Base-by-base conservation (phyloP, 352 stramenopile genomes). In the Bremia lactucae region DNA sequence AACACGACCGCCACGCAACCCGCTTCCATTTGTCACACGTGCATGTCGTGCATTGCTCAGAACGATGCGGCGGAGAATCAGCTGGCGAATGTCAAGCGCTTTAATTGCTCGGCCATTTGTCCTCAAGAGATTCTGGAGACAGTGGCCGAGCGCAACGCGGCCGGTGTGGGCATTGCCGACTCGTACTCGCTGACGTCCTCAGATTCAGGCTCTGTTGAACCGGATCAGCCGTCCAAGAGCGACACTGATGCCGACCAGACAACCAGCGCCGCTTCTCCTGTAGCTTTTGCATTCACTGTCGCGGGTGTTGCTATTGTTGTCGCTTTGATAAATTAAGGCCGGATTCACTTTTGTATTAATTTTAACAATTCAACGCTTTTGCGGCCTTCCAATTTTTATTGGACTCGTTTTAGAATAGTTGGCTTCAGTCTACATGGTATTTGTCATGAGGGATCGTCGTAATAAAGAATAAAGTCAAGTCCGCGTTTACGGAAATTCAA, bases 1-100 rank as follows among this genome's bases (percentile, higher is more conserved):
- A 80, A 86, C 60, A 78, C 76, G 25, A 71, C 55, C 10, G 76
- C 68, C 1, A 76, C 68, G 3, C 49, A 74, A 43, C 65, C 66
- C 5, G 71, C 68, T 2, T 59, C 72, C 38, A 83, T 87, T 36
- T 88, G 76, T 57, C 72, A 86, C 66, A 88, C 76, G 54, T 88
- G 76, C 54, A 75, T 77, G 53, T 85, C 71, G 47, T 88, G 76
- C 58, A 83, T 83, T 36, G 59, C 67, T 10, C 72, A 86, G 61
- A 86, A 86, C 54, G 69, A 83, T 47, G 62, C 58, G 6, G 60
- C 63, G n/a, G 57, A 65, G 39, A 62, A 71, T 31, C 49, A 75
- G 47, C 55, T 84, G 11, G 52, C 60, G n/a, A 59, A 43, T 20
- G 61, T 63, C 33, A 77, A 73, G 40, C 76, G 76, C 34, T 88